These are phyloP conservation scores for Penicillium paxilli DNA, from an alignment of 495 filamentous ascomycete genomes.

Conservation along the genomic window DNA sequence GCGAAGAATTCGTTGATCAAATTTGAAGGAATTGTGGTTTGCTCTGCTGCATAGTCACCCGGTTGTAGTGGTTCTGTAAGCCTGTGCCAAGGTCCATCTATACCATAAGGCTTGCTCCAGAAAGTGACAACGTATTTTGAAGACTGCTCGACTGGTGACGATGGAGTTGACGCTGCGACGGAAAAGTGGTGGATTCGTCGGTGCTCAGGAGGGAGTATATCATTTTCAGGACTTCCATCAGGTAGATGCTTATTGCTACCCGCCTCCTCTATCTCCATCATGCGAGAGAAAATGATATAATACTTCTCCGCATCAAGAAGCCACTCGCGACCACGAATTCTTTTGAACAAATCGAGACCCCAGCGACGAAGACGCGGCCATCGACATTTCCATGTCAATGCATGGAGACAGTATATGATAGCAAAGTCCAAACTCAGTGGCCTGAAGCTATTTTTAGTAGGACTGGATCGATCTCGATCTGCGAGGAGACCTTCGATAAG, in stretches of 20 bases:
- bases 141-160: background rate
- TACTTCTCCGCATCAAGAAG: conserved; percentile 9
- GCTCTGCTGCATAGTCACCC: background rate
- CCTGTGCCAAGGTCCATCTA: background rate
- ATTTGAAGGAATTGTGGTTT: conserved; percentile 1
- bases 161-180: background rate
- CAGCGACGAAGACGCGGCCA: conserved; percentile 15
- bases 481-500: conserved; percentile 10
- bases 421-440: conserved; percentile 11
- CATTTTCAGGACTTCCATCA: background rate
- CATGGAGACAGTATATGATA: conserved; percentile 12
- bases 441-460: conserved; percentile 1
- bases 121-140: conserved; percentile 3
- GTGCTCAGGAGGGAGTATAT: conserved; percentile 9
- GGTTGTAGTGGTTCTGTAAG: conserved; percentile 5
- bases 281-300: conserved; percentile 12
- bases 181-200: conserved; percentile 15
- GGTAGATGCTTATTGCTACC: background rate
- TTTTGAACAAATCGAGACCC: conserved; percentile 7
- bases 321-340: conserved; percentile 11
- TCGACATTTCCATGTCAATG: conserved; percentile 19
- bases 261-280: conserved; percentile 16
- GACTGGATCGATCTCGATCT: background rate
- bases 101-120: conserved; percentile 4
- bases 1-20: background rate